These are phyloP conservation scores for Pyrenophora graminea DNA, from an alignment of 2,329 filamentous ascomycete species.

Conservation along the genomic window DNA sequence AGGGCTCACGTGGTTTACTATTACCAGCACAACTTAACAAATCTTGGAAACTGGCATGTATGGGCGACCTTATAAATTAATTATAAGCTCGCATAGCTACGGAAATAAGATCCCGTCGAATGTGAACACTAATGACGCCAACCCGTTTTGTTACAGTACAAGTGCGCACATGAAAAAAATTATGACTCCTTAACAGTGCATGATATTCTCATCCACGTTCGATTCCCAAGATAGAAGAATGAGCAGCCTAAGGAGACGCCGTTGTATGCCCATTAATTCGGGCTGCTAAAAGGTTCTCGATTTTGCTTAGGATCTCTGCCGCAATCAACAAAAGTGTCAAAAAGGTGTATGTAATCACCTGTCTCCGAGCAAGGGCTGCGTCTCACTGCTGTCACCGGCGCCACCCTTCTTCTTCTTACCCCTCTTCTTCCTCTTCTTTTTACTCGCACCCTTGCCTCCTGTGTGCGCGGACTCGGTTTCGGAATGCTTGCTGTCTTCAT, in stretches of 20 bases:
- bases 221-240: neutral
- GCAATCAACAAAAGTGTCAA: constrained; percentile 4
- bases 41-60: too few relatives aligned
- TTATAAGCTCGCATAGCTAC: neutral
- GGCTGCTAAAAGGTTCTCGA: neutral
- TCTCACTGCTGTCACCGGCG: constrained; percentile 32
- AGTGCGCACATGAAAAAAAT: neutral
- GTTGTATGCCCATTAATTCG: constrained; percentile 3
- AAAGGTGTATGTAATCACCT: neutral
- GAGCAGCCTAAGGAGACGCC: neutral
- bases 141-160: constrained; percentile 1
- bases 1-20: too few relatives aligned
- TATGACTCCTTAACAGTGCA: constrained; percentile 2
- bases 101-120: neutral
- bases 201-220: constrained; percentile 3
- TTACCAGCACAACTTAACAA: too few relatives aligned
- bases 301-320: constrained; percentile 7
- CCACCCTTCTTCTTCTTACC: constrained; percentile 45
- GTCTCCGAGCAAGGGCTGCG: constrained; percentile 38
- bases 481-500: constrained; percentile 25
- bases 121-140: neutral
- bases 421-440: constrained; percentile 46
- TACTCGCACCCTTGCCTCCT: constrained; percentile 28
- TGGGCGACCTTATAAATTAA: too few relatives aligned
- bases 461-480: constrained; percentile 28